Conservation (phyloP, 805 yeast species). For the Brettanomyces sp. region DNA sequence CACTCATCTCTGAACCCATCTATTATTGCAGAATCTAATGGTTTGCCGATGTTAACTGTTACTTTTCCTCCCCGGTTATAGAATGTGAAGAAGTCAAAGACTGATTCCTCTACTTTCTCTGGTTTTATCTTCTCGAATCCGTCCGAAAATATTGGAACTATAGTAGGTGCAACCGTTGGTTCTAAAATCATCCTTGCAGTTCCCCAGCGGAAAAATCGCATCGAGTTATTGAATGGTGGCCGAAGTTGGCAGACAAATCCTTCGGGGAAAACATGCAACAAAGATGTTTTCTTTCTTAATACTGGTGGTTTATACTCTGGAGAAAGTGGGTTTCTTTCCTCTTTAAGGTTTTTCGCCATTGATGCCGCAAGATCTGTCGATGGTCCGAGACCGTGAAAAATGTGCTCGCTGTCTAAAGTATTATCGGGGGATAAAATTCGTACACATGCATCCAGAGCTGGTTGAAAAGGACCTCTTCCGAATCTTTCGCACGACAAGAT, state of each 20-base stretch:
- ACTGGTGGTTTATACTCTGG: conserved; percentile 42
- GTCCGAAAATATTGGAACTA: conserved; percentile 75
- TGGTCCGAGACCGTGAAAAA: conserved; percentile 13
- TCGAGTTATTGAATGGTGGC: conserved; percentile 73
- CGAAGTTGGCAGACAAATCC: conserved; percentile 82
- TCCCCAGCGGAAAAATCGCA: conserved; percentile 97
- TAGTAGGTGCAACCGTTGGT: conserved; percentile 71
- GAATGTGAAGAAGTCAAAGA: conserved; percentile 34
- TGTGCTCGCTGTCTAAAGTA: conserved; percentile 37
- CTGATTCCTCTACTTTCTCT: conserved; percentile 54
- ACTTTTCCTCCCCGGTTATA: conserved; percentile 59
- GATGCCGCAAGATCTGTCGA: not conserved
- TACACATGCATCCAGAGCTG: conserved; percentile 78
- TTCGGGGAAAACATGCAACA: conserved; percentile 95
- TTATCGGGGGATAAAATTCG: conserved; percentile 73
- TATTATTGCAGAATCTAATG: conserved; percentile 52
- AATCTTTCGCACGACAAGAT: conserved; percentile 80
- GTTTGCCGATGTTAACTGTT: conserved; percentile 62
- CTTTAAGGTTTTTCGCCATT: not conserved
- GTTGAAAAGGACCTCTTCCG: conserved; percentile 91
- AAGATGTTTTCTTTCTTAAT: conserved; percentile 55
- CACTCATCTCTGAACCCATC: conserved; percentile 59
- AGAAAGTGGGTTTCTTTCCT: conserved; percentile 14
- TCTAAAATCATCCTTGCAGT: conserved; percentile 77
- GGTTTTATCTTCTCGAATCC: conserved; percentile 88